These are phyloP conservation scores for Galeopsis tetrahit DNA, from an alignment of 257 asterid species.

Conservation along the genomic window DNA sequence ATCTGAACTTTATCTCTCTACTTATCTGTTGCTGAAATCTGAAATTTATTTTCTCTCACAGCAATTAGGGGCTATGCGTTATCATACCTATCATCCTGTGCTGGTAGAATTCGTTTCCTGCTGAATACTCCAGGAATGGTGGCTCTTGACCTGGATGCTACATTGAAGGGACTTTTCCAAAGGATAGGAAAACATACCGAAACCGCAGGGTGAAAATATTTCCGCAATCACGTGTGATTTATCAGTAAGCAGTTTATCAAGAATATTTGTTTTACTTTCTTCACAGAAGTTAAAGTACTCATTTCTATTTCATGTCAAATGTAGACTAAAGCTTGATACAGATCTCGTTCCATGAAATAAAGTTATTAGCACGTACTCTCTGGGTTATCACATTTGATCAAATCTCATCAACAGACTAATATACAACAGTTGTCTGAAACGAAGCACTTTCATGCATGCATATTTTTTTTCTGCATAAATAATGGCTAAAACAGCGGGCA, in stretches of 20 bases:
- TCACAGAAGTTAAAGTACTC: slow-evolving; percentile 24
- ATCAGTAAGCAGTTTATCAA: slow-evolving; percentile 69
- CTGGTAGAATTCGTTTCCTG: slow-evolving; percentile 96
- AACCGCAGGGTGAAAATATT: slow-evolving; percentile 92
- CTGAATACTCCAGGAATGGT: slow-evolving; percentile 99
- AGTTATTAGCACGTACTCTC: not conserved
- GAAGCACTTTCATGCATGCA: not conserved
- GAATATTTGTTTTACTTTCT: slow-evolving; percentile 31
- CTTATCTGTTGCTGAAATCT: slow-evolving; percentile 27
- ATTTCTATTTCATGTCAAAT: slow-evolving; percentile 22
- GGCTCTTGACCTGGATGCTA: slow-evolving; percentile 94
- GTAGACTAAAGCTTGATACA: slow-evolving; percentile 25
- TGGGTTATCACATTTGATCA: slow-evolving; percentile 11
- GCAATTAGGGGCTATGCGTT: slow-evolving; percentile 98
- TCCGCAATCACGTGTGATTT: slow-evolving; percentile 88
- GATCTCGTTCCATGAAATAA: slow-evolving; percentile 11
- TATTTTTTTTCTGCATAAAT: slow-evolving; percentile 6
- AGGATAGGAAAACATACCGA: slow-evolving; percentile 88
- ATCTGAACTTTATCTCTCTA: slow-evolving; percentile 24
- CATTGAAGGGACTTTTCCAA: slow-evolving; percentile 87
- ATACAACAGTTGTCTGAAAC: slow-evolving; percentile 8
- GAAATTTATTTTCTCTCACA: slow-evolving; percentile 46
- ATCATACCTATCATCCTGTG: slow-evolving; percentile 93
- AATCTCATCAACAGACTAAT: slow-evolving; percentile 24
- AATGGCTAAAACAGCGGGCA: slow-evolving; percentile 15